Evolutionary conservation across 805 yeast species (phyloP).

Genomic region (Ogataea salicorniae): DNA sequence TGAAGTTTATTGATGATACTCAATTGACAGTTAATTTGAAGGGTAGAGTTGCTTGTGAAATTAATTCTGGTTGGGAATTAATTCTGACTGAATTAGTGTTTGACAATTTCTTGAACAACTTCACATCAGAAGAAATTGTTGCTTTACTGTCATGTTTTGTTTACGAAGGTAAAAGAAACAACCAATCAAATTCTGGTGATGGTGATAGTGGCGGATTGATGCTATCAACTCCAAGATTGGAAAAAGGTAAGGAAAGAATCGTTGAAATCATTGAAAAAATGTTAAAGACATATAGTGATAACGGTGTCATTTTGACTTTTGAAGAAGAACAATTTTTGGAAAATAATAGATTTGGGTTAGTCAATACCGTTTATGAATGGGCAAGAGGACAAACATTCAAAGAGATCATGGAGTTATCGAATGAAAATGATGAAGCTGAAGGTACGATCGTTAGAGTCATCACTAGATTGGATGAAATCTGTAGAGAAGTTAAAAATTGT

Average conservation of each 20-base stretch:
- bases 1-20: conserved; percentile 74
- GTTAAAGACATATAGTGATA: conserved; percentile 53
- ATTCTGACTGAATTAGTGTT: conserved; percentile 82
- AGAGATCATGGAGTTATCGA: conserved; percentile 83
- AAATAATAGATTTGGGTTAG: conserved; percentile 79
- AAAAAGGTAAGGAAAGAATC: conserved; percentile 62
- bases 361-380: conserved; percentile 97
- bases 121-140: conserved; percentile 95
- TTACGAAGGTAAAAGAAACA: conserved; percentile 67
- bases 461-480: conserved; percentile 88
- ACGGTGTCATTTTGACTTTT: conserved; percentile 69
- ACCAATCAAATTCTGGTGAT: conserved; percentile 44
- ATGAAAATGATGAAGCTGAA: conserved; percentile 64
- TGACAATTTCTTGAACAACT: conserved; percentile 88
- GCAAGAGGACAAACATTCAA: conserved; percentile 90
- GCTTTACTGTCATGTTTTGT: conserved; percentile 90
- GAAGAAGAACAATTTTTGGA: conserved; percentile 86
- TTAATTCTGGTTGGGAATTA: conserved; percentile 87
- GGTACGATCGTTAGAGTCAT: conserved; percentile 97
- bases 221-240: conserved; percentile 68
- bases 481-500: conserved; percentile 91
- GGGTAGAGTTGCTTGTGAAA: conserved; percentile 92
- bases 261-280: conserved; percentile 63
- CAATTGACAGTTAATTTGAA: conserved; percentile 70
- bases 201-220: conserved; percentile 2